These are phyloP conservation scores for Draba incana DNA, from an alignment of 345 rosid genomes.

Conservation along the genomic window DNA sequence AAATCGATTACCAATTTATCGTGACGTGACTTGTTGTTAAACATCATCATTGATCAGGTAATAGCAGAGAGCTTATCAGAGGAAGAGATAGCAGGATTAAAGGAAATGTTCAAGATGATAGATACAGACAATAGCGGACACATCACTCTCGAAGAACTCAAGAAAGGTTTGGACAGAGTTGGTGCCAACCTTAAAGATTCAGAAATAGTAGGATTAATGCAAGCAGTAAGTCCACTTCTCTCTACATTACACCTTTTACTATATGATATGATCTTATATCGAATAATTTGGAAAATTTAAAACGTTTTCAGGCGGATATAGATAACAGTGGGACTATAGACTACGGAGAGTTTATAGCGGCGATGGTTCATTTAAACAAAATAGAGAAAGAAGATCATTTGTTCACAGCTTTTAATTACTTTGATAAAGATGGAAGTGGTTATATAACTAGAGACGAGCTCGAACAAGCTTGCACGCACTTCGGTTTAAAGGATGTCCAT, in stretches of 20 bases:
- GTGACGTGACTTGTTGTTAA: neutral
- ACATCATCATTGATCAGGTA: conserved; percentile 48
- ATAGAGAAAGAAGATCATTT: conserved; percentile 83
- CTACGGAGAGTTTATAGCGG: conserved; percentile 88
- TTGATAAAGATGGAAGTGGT: conserved; percentile 93
- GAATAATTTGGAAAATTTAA: neutral
- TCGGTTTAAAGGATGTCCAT: conserved; percentile 64
- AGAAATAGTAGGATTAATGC: conserved; percentile 73
- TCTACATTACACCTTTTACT: neutral
- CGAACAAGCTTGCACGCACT: conserved; percentile 76
- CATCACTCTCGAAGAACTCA: conserved; percentile 88
- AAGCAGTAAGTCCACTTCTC: conserved; percentile 55
- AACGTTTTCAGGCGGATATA: conserved; percentile 70
- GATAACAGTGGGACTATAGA: conserved; percentile 94
- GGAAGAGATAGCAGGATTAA: conserved; percentile 89
- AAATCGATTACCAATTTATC: neutral
- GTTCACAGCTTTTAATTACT: conserved; percentile 81
- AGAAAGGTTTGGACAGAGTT: conserved; percentile 74
- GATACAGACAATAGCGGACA: conserved; percentile 86
- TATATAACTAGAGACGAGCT: conserved; percentile 90
- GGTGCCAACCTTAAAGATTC: conserved; percentile 79
- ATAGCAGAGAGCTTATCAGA: conserved; percentile 91
- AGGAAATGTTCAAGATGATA: conserved; percentile 94
- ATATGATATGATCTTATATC: neutral
- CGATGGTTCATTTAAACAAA: conserved; percentile 92